These are phyloP conservation scores for Heterobasidion parviporum DNA, from an alignment of 1,284 basidiomycete species.

Conservation along the genomic window DNA sequence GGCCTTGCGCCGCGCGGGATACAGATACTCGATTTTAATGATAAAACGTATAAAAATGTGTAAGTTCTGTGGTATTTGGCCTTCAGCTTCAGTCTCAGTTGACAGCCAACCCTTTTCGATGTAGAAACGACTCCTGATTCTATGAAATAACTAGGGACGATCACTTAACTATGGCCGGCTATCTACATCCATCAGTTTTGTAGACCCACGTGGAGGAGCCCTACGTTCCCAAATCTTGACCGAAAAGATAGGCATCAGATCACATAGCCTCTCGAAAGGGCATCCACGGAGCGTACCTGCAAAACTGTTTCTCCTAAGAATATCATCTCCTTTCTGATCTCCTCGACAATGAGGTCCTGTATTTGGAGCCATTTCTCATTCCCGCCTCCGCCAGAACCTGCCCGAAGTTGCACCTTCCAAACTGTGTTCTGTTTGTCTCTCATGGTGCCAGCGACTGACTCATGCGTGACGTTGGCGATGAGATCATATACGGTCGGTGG, in stretches of 20 bases:
- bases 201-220: not conserved
- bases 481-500: constrained; percentile 83
- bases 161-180: no score
- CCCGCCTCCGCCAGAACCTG: constrained; percentile 68
- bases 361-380: constrained; percentile 95
- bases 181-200: no score
- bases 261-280: not conserved
- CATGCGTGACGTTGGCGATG: constrained; percentile 91
- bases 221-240: constrained; percentile 64
- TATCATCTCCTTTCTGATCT: constrained; percentile 95
- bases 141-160: no score
- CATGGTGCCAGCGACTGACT: constrained; percentile 90
- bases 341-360: constrained; percentile 94
- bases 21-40: no score
- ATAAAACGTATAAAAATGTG: no score
- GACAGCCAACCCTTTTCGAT: no score
- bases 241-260: not conserved
- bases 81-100: no score
- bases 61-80: no score
- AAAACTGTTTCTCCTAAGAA: constrained; percentile 94
- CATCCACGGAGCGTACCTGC: constrained; percentile 49
- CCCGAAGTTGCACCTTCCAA: constrained; percentile 91
- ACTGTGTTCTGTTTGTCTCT: constrained; percentile 80
- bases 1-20: no score
- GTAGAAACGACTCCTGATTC: no score